Conservation (phyloP, 176 grass and related monocot species). For the Canna indica region DNA sequence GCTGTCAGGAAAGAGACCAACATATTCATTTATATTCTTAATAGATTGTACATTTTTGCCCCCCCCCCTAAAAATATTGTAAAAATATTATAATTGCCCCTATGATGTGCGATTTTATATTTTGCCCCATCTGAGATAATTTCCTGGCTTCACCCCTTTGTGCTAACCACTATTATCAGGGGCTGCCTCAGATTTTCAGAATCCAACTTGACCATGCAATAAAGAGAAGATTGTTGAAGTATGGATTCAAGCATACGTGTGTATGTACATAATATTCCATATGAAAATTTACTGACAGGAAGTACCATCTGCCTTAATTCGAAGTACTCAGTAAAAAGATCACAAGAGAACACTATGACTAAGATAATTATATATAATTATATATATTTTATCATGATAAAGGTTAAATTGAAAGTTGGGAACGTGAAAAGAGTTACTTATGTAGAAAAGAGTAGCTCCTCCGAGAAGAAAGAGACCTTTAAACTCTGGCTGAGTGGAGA, state of each 20-base stretch:
- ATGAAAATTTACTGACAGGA: not conserved
- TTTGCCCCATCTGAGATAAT: not conserved
- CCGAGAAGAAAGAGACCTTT: not conserved
- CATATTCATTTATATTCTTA: too few relatives aligned
- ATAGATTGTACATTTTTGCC: too few relatives aligned
- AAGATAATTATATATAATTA: not conserved
- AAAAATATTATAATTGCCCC: not conserved
- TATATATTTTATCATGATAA: not conserved
- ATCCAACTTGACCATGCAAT: slow-evolving; percentile 66
- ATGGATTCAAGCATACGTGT: not conserved
- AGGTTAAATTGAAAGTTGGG: not conserved
- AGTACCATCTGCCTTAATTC: not conserved
- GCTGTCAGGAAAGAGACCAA: too few relatives aligned
- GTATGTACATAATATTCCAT: not conserved
- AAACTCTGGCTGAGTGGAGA: not conserved
- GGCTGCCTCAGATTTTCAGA: slow-evolving; percentile 52
- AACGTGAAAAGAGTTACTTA: not conserved
- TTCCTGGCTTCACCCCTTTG: not conserved
- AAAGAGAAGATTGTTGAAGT: not conserved
- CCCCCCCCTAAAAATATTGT: too few relatives aligned
- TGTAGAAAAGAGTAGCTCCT: slow-evolving; percentile 2
- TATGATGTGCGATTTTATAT: not conserved
- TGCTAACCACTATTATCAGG: slow-evolving; percentile 53
- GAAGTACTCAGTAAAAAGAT: not conserved
- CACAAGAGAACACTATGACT: not conserved